Conservation (phyloP, 1,284 basidiomycete species). For the Amanita bisporigera region DNA sequence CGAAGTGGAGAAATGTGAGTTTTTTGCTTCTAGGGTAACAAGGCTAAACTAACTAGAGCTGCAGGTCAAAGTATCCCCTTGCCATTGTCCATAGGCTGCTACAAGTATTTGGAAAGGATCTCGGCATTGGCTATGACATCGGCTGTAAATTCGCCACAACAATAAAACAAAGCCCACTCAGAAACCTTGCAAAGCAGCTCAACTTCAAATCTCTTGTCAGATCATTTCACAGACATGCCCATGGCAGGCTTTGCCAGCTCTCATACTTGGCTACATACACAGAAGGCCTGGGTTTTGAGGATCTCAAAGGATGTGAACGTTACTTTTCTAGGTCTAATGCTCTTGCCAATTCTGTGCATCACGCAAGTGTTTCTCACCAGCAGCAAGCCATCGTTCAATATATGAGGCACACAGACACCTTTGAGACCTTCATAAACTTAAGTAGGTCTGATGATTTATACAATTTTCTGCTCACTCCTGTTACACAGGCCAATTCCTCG, state of each 20-base stretch:
- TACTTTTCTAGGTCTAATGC: slow-evolving; percentile 39
- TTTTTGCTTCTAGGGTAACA: background rate
- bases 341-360: slow-evolving; percentile 21
- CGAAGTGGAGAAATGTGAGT: slow-evolving; percentile 30
- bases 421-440: slow-evolving; percentile 23
- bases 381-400: slow-evolving; percentile 31
- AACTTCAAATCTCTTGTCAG: slow-evolving; percentile 29
- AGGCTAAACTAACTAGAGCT: no score
- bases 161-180: slow-evolving; percentile 23
- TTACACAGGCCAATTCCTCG: slow-evolving; percentile 26
- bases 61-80: background rate
- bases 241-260: slow-evolving; percentile 38
- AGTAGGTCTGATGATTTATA: slow-evolving; percentile 6
- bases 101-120: slow-evolving; percentile 24
- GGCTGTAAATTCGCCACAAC: slow-evolving; percentile 30
- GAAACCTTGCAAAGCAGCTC: slow-evolving; percentile 14
- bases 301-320: slow-evolving; percentile 37
- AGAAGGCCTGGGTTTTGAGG: slow-evolving; percentile 35
- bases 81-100: slow-evolving; percentile 10
- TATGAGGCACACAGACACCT: slow-evolving; percentile 23
- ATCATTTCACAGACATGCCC: slow-evolving; percentile 39
- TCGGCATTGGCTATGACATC: slow-evolving; percentile 37
- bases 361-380: slow-evolving; percentile 30
- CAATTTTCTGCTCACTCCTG: background rate
- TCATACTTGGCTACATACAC: slow-evolving; percentile 28